Percentiles rank a stretch among this genome's conserved stretches.
These are phyloP conservation scores for Akanthomyces uredinophilus DNA, from an alignment of 2,329 filamentous ascomycete species.

Conservation along the genomic window DNA sequence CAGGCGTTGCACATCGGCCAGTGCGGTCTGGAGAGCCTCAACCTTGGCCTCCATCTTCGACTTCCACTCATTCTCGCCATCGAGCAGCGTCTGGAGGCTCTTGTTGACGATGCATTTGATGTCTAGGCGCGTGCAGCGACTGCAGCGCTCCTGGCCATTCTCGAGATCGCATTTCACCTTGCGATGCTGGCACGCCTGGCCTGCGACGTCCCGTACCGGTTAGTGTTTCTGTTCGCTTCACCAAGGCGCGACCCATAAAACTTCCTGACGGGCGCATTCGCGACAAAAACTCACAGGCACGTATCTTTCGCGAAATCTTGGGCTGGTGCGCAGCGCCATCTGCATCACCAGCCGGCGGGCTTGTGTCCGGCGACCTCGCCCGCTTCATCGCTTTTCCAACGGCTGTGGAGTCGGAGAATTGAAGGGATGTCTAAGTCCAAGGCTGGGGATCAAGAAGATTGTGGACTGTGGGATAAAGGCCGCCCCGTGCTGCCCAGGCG, in stretches of 20 bases:
- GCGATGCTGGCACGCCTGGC: constrained; percentile 44
- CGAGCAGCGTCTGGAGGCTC: constrained; percentile 50
- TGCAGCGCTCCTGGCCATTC: constrained; percentile 39
- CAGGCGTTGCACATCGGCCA: constrained; percentile 23
- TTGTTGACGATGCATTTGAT: constrained; percentile 50
- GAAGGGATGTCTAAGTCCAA: constrained; percentile 15
- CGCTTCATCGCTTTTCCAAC: constrained; percentile 19
- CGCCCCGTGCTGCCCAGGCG: background rate
- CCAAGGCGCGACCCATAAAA: background rate
- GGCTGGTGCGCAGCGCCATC: constrained; percentile 18
- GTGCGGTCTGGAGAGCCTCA: constrained; percentile 22
- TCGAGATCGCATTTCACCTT: constrained; percentile 52
- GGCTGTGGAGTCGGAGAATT: constrained; percentile 13
- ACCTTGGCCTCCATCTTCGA: constrained; percentile 25
- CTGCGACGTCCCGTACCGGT: constrained; percentile 16
- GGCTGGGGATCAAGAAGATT: constrained; percentile 28
- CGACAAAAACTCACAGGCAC: constrained; percentile 24
- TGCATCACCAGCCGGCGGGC: constrained; percentile 13
- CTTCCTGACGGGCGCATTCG: background rate
- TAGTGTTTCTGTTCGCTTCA: background rate
- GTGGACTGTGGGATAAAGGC: constrained; percentile 11
- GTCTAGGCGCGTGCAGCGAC: constrained; percentile 43
- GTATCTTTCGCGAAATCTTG: constrained; percentile 29
- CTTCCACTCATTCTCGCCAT: constrained; percentile 46
- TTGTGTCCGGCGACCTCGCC: constrained; percentile 19